phyloP scores from a whole-genome alignment of 1,284 basidiomycete species.

The Golubevia pallescens region DNA sequence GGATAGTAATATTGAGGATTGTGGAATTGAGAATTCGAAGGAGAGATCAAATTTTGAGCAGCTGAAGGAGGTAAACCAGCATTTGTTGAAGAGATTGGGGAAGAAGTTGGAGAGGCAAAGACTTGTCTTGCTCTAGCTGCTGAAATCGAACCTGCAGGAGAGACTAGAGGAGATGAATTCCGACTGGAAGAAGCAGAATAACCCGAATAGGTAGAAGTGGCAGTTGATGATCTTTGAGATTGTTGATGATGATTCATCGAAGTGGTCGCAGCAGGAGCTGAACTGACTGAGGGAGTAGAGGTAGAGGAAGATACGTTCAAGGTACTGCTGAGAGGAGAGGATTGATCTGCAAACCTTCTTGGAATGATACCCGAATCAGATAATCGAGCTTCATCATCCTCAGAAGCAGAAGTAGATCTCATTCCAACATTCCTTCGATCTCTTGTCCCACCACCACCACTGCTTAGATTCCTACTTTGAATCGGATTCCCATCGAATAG shows the following conservation, averaged over 20 bases:
- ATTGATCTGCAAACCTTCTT: conserved; percentile 21
- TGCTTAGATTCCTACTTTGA: too few relatives aligned
- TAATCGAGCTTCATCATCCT: conserved; percentile 29
- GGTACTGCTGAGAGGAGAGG: conserved; percentile 1
- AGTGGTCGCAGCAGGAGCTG: neutral
- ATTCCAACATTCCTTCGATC: neutral
- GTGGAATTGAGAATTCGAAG: neutral
- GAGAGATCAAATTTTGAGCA: neutral
- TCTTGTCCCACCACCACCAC: neutral
- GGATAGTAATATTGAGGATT: neutral
- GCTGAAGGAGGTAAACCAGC: neutral
- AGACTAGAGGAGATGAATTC: conserved; percentile 14
- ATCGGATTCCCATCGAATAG: neutral
- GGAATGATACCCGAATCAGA: conserved; percentile 40
- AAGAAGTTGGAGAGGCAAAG: neutral
- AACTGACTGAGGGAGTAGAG: neutral
- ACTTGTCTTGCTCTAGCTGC: neutral
- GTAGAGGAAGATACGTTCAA: neutral
- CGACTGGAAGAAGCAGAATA: conserved; percentile 20
- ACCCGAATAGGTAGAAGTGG: conserved; percentile 27
- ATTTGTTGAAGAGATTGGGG: neutral
- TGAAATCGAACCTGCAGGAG: neutral
- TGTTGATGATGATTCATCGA: neutral
- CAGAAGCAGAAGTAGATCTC: neutral
- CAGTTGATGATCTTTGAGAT: neutral